Evolutionary conservation across 176 grass and related monocot species (phyloP), one percentile per base, ranked within the genome.

Genomic region (Raddia distichophylla): DNA sequence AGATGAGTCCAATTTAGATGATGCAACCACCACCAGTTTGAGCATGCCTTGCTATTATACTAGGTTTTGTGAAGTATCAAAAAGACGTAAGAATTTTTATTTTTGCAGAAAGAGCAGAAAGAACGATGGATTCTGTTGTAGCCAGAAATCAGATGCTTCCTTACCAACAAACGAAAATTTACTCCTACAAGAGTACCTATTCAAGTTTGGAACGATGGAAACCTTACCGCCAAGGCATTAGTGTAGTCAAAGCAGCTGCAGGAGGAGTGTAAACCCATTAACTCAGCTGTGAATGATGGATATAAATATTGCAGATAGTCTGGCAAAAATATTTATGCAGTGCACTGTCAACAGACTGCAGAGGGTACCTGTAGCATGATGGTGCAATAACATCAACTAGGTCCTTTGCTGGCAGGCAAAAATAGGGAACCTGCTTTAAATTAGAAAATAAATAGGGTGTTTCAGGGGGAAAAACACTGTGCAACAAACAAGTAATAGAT

Each of bases 231-330:
- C 79, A 98, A 90, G 42, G 74, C 95, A 89, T 98, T 98, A 73
- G 95, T 98, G 84, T 98, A 98, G 78, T 98, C 95, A 94, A 98
- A 98, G 76, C 95, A 98, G 65, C 92, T 98, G 92, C 70, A 89
- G 50, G 45, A 87, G 64, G 37, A 40, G 37, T 40, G 4, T 40
- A 40, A 40, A 79, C 64, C 56, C 46, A 68, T 84, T 62, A 89
- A 61, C 45, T 67, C 5, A 27, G 11, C 51, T 52, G 9, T 16
- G 10, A 83, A 51, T 8, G 52, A 51, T 20, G 34, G 15, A 50
- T 62, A 65, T 47, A 69, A 75, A 16, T 56, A 56, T 70, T 54
- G 67, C 10, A 62, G 20, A 49, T 13, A 10, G 45, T 57, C 18
- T 48, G 3, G 19, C 57, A 53, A 43, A 1, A 1, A n/a, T 10